Conservation (phyloP, 495 filamentous ascomycete species). For the Lentithecium fluviatile region DNA sequence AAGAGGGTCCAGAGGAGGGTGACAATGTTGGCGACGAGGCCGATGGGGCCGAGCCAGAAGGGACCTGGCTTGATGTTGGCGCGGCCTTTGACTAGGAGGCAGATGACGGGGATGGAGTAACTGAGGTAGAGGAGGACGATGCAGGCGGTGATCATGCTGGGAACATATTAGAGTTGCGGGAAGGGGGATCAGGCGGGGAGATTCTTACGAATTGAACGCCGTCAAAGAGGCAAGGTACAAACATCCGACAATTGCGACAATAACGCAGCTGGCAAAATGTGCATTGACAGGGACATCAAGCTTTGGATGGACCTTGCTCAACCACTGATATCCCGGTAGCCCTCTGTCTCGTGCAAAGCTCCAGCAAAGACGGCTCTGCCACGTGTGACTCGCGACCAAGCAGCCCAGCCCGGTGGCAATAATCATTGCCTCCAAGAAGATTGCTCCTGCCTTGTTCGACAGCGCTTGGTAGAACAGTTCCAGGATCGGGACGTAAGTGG, state of each 20-base stretch:
- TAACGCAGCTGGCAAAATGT: slow-evolving; percentile 50
- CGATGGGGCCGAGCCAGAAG: slow-evolving; percentile 40
- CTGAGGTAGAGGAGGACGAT: slow-evolving; percentile 41
- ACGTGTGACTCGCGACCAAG: slow-evolving; percentile 56
- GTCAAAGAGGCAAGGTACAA: slow-evolving; percentile 56
- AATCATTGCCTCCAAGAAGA: slow-evolving; percentile 55
- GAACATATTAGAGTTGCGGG: slow-evolving; percentile 1
- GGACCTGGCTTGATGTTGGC: slow-evolving; percentile 36
- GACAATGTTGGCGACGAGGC: slow-evolving; percentile 36
- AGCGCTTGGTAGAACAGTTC: slow-evolving; percentile 59
- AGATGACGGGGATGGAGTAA: slow-evolving; percentile 38
- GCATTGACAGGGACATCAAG: slow-evolving; percentile 57
- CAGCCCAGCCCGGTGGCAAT: slow-evolving; percentile 58
- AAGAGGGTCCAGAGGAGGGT: slow-evolving; percentile 39
- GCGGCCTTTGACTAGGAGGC: slow-evolving; percentile 37
- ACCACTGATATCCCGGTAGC: slow-evolving; percentile 50
- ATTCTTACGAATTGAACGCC: slow-evolving; percentile 55
- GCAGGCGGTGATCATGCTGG: slow-evolving; percentile 38
- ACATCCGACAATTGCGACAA: slow-evolving; percentile 53
- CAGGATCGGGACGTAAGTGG: slow-evolving; percentile 58
- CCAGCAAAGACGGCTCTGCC: slow-evolving; percentile 61
- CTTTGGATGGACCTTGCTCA: slow-evolving; percentile 50
- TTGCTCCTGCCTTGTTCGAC: slow-evolving; percentile 53
- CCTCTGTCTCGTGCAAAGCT: slow-evolving; percentile 60
- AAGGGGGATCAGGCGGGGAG: not conserved